Base-by-base conservation (phyloP, 495 filamentous ascomycete genomes). In the Penicillium robsamsonii region DNA sequence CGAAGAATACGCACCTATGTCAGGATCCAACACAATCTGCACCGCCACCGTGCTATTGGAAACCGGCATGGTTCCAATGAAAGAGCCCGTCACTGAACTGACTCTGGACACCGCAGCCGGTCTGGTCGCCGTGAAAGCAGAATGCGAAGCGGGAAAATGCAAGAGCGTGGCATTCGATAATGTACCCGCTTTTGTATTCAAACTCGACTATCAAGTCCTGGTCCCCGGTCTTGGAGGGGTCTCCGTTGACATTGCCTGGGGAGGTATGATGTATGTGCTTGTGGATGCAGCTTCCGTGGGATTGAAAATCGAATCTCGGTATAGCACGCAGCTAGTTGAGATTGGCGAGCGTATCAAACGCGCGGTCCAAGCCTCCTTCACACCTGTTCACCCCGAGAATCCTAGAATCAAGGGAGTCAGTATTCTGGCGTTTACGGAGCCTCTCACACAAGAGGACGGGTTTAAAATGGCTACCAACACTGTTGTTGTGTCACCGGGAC, bases 1-100 rank as follows among this genome's bases (percentile, higher is more conserved):
- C 55, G 65, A 75, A 18, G 70, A 75, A 38, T 73, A 71, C 37
- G 56, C 69, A 4, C 65, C 70, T 11, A 75, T 75, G 72, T 73
- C 70, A 4, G 72, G 72, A 4, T 62, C 61, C 2, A 75, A 75
- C 27, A 69, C 59, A 10, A 75, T 75, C 46, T 69, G 61, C 40
- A 71, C 69, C 2, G 56, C 67, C 20, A 73, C 72, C 0, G 70
- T 70, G 15, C 55, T 74, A 15, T 33, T 74, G 42, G 71, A 74
- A 42, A 74, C 66, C 1, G 68, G 70, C 8, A 73, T 74, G 66
- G 57, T 74, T n/a, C 43, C 49, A 2, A 74, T 74, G 70, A 61
- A 67, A 46, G 70, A 73, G 45, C 70, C 70, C 0, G 40, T 59
- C 7, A 73, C 70, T 5, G 41, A 63, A 38, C 43, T 73, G 11